phyloP scores from a whole-genome alignment of 208 protist species.

The Acanthamoeba triangularis region DNA sequence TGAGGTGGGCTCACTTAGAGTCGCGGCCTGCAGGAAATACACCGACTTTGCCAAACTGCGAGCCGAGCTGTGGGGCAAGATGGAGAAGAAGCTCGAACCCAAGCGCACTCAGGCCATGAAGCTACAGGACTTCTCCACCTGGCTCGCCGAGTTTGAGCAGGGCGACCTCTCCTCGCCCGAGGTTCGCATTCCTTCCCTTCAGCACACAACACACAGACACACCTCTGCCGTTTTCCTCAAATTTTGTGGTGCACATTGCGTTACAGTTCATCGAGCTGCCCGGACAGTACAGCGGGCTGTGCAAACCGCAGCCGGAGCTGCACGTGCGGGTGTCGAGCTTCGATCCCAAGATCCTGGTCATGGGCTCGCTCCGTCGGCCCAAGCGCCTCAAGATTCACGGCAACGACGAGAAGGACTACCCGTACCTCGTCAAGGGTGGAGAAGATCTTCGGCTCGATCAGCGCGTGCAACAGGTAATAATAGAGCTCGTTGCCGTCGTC shows the following conservation, averaged over 20 bases:
- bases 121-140: conserved; percentile 86
- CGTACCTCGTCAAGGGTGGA: conserved; percentile 96
- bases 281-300: conserved; percentile 87
- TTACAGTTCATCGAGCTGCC: conserved; percentile 87
- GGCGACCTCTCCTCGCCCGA: conserved; percentile 67
- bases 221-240: too few species aligned
- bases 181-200: not conserved
- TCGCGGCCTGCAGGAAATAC: conserved; percentile 17
- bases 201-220: too few species aligned
- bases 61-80: conserved; percentile 72
- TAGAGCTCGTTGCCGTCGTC: too few species aligned
- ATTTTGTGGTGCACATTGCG: not conserved
- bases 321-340: conserved; percentile 88
- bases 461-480: conserved; percentile 93
- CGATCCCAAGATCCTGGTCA: conserved; percentile 89
- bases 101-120: conserved; percentile 81
- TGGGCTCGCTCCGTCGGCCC: conserved; percentile 94
- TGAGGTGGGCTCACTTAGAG: not conserved
- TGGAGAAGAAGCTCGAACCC: conserved; percentile 72
- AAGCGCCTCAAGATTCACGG: conserved; percentile 94
- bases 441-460: conserved; percentile 96
- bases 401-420: conserved; percentile 91
- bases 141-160: conserved; percentile 86
- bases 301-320: conserved; percentile 82
- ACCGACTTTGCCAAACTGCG: conserved; percentile 50